phyloP scores from a whole-genome alignment of 345 rosid species.

The Salix caprea region DNA sequence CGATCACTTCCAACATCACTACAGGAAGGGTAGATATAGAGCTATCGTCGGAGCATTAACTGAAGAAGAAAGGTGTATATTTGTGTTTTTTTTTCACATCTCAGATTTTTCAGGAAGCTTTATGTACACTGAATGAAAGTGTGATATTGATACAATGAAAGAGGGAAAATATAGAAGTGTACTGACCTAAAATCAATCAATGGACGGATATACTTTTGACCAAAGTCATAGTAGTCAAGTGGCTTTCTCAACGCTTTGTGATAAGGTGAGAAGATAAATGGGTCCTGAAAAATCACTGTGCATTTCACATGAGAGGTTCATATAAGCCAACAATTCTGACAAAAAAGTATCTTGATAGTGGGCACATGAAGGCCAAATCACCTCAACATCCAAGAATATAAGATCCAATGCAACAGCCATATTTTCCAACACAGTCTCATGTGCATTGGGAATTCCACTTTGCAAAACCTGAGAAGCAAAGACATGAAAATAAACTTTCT shows the following conservation, averaged over 20 bases:
- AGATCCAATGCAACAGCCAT: slow-evolving; percentile 79
- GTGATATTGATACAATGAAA: neutral
- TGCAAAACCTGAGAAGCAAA: slow-evolving; percentile 52
- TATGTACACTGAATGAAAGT: neutral
- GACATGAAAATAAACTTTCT: neutral
- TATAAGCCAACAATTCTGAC: slow-evolving; percentile 5
- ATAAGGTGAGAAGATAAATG: slow-evolving; percentile 66
- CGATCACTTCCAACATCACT: neutral
- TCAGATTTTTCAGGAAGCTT: slow-evolving; percentile 4
- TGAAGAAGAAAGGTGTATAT: neutral
- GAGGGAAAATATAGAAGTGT: slow-evolving; percentile 2
- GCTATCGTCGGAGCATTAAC: neutral
- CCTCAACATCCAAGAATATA: slow-evolving; percentile 80
- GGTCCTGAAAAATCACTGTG: slow-evolving; percentile 52
- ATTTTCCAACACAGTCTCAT: slow-evolving; percentile 65
- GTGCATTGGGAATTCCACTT: slow-evolving; percentile 59
- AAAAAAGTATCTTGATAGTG: slow-evolving; percentile 14
- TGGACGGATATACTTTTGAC: slow-evolving; percentile 87
- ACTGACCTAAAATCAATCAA: slow-evolving; percentile 81
- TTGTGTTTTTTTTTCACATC: neutral
- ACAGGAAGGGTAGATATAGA: neutral
- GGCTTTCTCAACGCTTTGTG: slow-evolving; percentile 89
- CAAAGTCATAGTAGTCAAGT: slow-evolving; percentile 89
- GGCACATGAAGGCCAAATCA: slow-evolving; percentile 21
- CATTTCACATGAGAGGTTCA: slow-evolving; percentile 21